Base-by-base conservation (phyloP, 345 rosid species). In the Microcos paniculata region DNA sequence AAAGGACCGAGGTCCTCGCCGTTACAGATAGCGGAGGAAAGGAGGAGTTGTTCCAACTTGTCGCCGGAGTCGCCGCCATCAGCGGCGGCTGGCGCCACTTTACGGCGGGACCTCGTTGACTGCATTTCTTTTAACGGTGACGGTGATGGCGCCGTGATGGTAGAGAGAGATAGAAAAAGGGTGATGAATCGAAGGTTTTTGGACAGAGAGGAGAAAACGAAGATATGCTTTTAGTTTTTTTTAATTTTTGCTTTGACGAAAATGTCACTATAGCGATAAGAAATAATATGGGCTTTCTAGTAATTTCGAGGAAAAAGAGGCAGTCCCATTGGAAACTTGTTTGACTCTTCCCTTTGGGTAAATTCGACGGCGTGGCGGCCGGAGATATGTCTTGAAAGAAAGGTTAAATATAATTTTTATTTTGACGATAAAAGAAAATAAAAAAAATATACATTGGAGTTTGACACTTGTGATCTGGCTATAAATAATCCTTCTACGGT, bases 1-100 rank as follows among this genome's bases (percentile, higher is more conserved):
- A 93, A 95, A 1, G 99, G 91, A 11, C 96, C 97, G 10, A 95
- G 82, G 82, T 95, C 99, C 73, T 95, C 98, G 46, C 92, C 93
- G 90, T 95, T 93, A 86, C 91, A 90, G 79, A 95, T 86, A 80
- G 96, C 96, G 55, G 97, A 88, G 19, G 98, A 95, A 13, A 95
- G 92, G 78, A 93, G 85, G 69, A 91, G 85, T 62, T 87, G 96
- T 70, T 95, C 99, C 51, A 86, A 87, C 79, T 91, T 95, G 45
- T 91, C 98, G 63, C 89, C 93, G 1, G 99, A 85, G 81, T 93
- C 95, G 10, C 86, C 89, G 46, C 83, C 86, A 70, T 80, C 89
- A 70, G 83, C 64, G 48, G 85, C 57, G 19, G 84, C 24, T 35
- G 94, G 90, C 48, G 75, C 88, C 76, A 86, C 85, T 76, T 90